These are phyloP conservation scores for Collybia sp. DNA, from an alignment of 768 basidiomycete species.

Conservation along the genomic window DNA sequence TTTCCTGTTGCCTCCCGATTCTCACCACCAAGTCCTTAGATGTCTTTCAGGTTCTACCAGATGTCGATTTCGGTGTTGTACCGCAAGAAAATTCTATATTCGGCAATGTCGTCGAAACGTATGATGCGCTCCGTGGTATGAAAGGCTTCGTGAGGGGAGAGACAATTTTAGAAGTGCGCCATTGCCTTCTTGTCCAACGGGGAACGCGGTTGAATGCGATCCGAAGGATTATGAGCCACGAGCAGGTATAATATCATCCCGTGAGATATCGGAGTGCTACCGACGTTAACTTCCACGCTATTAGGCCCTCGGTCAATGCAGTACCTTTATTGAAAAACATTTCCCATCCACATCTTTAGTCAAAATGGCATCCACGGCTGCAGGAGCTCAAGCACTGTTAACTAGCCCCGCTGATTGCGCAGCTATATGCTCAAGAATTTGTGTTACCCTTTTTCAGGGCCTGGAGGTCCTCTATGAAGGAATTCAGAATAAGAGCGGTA, in stretches of 20 bases:
- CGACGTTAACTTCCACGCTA: too few species aligned
- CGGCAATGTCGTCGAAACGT: slow-evolving; percentile 72
- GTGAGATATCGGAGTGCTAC: slow-evolving; percentile 1
- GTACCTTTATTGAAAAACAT: slow-evolving; percentile 46
- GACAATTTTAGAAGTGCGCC: slow-evolving; percentile 54
- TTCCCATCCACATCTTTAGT: slow-evolving; percentile 49
- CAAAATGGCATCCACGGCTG: slow-evolving; percentile 68
- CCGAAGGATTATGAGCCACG: slow-evolving; percentile 65
- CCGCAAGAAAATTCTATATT: slow-evolving; percentile 81
- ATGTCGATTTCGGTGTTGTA: slow-evolving; percentile 52
- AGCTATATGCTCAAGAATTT: slow-evolving; percentile 72
- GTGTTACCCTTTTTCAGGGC: slow-evolving; percentile 53
- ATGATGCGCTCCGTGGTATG: slow-evolving; percentile 48
- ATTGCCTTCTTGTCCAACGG: slow-evolving; percentile 61
- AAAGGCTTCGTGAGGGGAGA: slow-evolving; percentile 56
- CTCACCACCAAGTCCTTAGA: slow-evolving; percentile 31
- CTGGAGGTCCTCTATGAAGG: slow-evolving; percentile 55
- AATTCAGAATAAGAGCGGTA: slow-evolving; percentile 52
- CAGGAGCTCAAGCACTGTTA: slow-evolving; percentile 52
- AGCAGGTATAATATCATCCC: slow-evolving; percentile 48
- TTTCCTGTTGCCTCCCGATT: neutral
- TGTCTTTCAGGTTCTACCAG: slow-evolving; percentile 50
- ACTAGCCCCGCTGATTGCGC: slow-evolving; percentile 46
- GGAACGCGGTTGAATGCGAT: slow-evolving; percentile 56
- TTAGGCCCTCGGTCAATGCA: slow-evolving; percentile 79